Evolutionary conservation across 2,329 filamentous ascomycete genomes (phyloP).

Genomic region (Phialemoniopsis sp.): DNA sequence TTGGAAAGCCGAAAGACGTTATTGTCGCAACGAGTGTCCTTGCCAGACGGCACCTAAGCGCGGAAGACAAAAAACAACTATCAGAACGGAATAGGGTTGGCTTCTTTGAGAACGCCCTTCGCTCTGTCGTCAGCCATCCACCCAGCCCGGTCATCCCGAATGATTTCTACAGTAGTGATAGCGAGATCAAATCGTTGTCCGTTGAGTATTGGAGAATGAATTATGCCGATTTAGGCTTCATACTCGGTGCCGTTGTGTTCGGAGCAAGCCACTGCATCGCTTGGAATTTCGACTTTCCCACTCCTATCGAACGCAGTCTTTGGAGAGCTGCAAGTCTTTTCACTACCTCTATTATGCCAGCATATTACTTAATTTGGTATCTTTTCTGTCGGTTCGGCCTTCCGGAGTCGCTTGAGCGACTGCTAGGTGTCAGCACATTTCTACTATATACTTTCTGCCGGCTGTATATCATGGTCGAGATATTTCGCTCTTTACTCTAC

Average conservation of each 20-base stretch:
- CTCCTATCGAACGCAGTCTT: slow-evolving; percentile 10
- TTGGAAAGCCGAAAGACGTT: slow-evolving; percentile 9
- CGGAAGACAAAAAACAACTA: background rate
- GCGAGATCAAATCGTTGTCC: too few relatives aligned
- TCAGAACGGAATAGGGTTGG: too few relatives aligned
- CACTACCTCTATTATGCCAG: background rate
- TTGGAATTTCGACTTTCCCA: slow-evolving; percentile 19
- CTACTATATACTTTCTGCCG: background rate
- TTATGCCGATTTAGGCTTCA: background rate
- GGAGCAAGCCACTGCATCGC: slow-evolving; percentile 13
- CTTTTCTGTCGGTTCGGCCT: too few relatives aligned
- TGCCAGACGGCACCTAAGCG: background rate
- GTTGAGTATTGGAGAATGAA: too few relatives aligned
- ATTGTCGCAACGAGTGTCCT: background rate
- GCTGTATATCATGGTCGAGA: slow-evolving; percentile 3
- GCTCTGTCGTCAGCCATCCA: too few relatives aligned
- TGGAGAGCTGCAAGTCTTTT: slow-evolving; percentile 6
- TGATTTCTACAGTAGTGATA: too few relatives aligned
- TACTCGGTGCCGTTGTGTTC: slow-evolving; percentile 2
- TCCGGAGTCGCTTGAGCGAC: background rate
- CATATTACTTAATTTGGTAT: too few relatives aligned
- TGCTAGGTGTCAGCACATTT: background rate
- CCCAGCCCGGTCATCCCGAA: slow-evolving; percentile 2
- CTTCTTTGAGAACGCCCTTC: too few relatives aligned
- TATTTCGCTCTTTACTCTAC: slow-evolving; percentile 4